phyloP scores from a whole-genome alignment of 2,329 filamentous ascomycete genomes.

The Scortechinia acanthostroma region DNA sequence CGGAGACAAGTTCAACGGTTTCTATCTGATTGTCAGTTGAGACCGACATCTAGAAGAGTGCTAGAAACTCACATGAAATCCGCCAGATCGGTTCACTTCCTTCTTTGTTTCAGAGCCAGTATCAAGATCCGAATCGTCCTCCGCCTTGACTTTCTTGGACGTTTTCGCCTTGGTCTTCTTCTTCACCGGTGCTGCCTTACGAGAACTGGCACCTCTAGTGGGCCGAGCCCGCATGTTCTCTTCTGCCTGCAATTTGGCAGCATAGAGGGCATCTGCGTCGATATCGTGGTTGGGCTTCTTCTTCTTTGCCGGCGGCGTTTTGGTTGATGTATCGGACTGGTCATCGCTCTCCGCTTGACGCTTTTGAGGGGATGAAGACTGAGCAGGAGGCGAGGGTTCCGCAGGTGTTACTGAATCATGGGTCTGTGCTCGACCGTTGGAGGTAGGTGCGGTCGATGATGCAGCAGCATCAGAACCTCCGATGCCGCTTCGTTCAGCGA shows the following conservation, averaged over 20 bases:
- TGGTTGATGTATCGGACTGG: not conserved
- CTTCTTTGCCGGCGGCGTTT: not conserved
- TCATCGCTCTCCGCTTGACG: not conserved
- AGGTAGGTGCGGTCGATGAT: not conserved
- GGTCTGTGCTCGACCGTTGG: not conserved
- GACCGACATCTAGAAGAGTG: too few species aligned
- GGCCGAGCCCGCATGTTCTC: conserved; percentile 1
- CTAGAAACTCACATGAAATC: not conserved
- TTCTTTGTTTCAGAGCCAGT: not conserved
- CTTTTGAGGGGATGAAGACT: not conserved
- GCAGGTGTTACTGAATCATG: not conserved
- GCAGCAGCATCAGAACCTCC: not conserved
- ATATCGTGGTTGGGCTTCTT: not conserved
- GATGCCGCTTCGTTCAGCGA: not conserved
- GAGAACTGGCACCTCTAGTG: not conserved
- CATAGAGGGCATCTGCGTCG: not conserved
- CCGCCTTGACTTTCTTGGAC: not conserved
- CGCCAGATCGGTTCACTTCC: not conserved
- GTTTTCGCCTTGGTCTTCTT: conserved; percentile 2
- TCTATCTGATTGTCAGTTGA: too few species aligned
- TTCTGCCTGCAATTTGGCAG: conserved; percentile 1
- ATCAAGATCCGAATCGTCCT: not conserved
- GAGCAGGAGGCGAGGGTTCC: not conserved
- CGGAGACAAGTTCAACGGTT: not conserved
- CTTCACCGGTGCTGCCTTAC: not conserved